These are phyloP conservation scores for Tulasnella sp. DNA, from an alignment of 768 basidiomycete genomes.

Conservation along the genomic window DNA sequence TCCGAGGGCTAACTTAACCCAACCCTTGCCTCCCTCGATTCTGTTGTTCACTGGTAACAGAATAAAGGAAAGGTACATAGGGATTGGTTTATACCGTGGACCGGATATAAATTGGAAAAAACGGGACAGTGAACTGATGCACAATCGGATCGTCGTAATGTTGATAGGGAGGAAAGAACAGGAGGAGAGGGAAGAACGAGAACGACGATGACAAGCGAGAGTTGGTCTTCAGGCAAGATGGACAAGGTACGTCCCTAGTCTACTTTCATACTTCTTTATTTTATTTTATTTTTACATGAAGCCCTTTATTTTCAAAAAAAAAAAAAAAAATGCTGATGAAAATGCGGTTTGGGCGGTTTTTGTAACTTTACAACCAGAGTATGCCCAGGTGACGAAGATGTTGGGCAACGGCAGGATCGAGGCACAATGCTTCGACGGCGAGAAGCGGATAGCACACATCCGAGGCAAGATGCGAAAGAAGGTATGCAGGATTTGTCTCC, in stretches of 20 bases:
- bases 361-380: constrained; percentile 49
- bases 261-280: not conserved
- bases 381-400: constrained; percentile 98
- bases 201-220: constrained; percentile 99
- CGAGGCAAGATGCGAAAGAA: constrained; percentile 99
- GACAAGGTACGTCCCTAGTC: constrained; percentile 44
- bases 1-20: too few relatives aligned
- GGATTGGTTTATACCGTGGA: too few relatives aligned
- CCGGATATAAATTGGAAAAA: too few relatives aligned
- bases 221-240: constrained; percentile 96
- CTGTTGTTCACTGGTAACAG: too few relatives aligned
- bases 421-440: constrained; percentile 95
- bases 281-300: not conserved
- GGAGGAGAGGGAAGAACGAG: constrained; percentile 99
- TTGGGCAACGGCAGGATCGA: constrained; percentile 94
- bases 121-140: too few relatives aligned
- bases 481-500: constrained; percentile 36
- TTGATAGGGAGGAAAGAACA: constrained; percentile 98
- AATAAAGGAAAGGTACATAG: too few relatives aligned
- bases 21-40: too few relatives aligned
- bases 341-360: not conserved
- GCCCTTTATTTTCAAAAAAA: too few relatives aligned
- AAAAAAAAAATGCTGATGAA: too few relatives aligned
- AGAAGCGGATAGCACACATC: constrained; percentile 95
- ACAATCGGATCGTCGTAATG: too few relatives aligned